These are phyloP conservation scores for Boletus rubescentipes DNA, from an alignment of 768 basidiomycete species.

Conservation along the genomic window DNA sequence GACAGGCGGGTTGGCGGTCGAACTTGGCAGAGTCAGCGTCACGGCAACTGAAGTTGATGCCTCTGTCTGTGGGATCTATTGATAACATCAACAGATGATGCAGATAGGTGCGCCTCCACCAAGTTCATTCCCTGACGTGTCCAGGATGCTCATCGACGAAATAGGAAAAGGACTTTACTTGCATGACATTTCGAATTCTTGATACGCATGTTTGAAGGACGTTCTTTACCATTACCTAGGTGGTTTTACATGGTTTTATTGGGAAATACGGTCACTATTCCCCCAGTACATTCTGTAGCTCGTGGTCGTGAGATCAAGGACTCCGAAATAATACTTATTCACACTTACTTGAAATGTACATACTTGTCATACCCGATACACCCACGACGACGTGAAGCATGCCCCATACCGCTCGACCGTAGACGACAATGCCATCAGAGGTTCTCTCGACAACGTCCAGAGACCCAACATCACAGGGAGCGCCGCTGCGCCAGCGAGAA, in stretches of 20 bases:
- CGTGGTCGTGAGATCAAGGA: not conserved
- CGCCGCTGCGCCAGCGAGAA: slow-evolving; percentile 37
- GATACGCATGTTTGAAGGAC: not conserved
- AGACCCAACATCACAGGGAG: slow-evolving; percentile 60
- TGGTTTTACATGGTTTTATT: not conserved
- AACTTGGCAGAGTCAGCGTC: slow-evolving; percentile 49
- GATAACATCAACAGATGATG: not conserved
- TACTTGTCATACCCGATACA: slow-evolving; percentile 48
- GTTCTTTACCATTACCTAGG: not conserved
- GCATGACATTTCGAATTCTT: not conserved
- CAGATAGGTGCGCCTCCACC: not conserved
- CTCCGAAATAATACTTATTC: not conserved
- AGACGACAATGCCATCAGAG: slow-evolving; percentile 53
- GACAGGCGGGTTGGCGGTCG: slow-evolving; percentile 46
- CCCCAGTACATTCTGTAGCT: not conserved
- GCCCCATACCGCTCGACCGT: slow-evolving; percentile 45
- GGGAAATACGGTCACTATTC: not conserved
- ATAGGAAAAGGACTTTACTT: not conserved
- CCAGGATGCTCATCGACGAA: not conserved
- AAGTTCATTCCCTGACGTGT: not conserved
- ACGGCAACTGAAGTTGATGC: slow-evolving; percentile 41
- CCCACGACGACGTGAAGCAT: slow-evolving; percentile 42
- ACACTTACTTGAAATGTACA: not conserved
- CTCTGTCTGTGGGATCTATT: slow-evolving; percentile 45
- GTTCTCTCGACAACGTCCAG: slow-evolving; percentile 53